Evolutionary conservation across 169 alveolate species (phyloP).

Genomic region (Cryptosporidium ryanae): DNA sequence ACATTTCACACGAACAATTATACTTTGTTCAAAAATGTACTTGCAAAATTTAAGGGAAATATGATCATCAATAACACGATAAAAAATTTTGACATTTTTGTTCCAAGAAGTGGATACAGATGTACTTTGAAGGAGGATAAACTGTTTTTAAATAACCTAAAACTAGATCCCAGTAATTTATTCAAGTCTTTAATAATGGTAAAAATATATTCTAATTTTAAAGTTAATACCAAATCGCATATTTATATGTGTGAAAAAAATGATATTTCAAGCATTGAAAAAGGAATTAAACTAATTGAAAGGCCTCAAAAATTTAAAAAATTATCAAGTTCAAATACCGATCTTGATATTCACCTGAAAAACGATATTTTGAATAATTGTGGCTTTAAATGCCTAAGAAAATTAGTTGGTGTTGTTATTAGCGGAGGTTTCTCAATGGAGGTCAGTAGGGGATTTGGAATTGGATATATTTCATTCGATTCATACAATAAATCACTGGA

Average conservation of each 20-base stretch:
- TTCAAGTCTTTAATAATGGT: conserved; percentile 8
- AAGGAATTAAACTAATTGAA: conserved; percentile 18
- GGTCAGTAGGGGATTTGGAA: conserved; percentile 40
- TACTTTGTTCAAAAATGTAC: neutral
- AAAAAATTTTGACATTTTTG: conserved; percentile 21
- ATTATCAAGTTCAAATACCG: neutral
- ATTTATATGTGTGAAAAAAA: conserved; percentile 36
- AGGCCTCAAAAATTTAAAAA: conserved; percentile 26
- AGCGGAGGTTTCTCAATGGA: conserved; percentile 66
- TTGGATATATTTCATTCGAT: conserved; percentile 48
- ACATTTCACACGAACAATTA: neutral
- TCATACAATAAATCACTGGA: conserved; percentile 16
- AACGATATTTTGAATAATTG: neutral
- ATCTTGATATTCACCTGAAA: neutral
- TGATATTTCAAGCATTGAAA: neutral
- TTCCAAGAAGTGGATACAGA: conserved; percentile 47
- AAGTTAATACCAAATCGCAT: conserved; percentile 22
- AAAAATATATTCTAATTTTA: conserved; percentile 11
- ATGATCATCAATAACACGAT: neutral
- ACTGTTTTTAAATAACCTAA: neutral
- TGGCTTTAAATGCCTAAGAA: conserved; percentile 4
- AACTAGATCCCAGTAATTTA: neutral
- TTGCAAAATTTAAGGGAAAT: neutral
- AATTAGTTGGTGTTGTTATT: conserved; percentile 58
- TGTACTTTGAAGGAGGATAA: conserved; percentile 26